Base-by-base conservation (phyloP, 345 rosid genomes). In the Lumnitzera racemosa region DNA sequence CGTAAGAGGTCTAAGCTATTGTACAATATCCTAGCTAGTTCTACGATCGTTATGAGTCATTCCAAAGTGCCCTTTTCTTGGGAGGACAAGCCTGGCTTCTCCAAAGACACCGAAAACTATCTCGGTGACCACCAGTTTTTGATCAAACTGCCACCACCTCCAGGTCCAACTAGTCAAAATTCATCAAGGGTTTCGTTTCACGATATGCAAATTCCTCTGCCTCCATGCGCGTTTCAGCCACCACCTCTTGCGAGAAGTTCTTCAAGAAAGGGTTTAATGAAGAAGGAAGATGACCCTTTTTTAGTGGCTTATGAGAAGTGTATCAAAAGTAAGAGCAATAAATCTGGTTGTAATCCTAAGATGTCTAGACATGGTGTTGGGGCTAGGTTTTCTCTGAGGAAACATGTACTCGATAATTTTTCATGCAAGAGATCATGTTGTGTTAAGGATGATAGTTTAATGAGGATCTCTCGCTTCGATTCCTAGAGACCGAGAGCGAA, bases 281-380 rank as follows among this genome's bases (percentile, higher is more conserved):
- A 62, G 59, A 47, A 16, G 9, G 77, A 67, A 11, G 81, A 70
- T 16, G 87, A 81, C 55, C 87, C 87, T 1, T 81, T 81, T 57
- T 57, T 74, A 15, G 80, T 77, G 5, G 87, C 87, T 47, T 81
- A 67, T 24, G 70, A 64, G 58, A 78, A 76, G 78, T 78, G 83
- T 67, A 78, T 79, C 13, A 13, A 50, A 50, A 15, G 23, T 47
- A 71, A 69, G 62, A 54, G 61, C 51, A 51, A 58, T 12, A 58
- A 10, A 24, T 58, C 47, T 57, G 56, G 57, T 20, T 20, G 20
- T 24, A 43, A 17, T 36, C 5, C 11, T 14, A 71, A 59, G 70
- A 2, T 16, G 64, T 55, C 58, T 3, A 64, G 53, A 43, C 58
- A 43, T 0, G 46, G 25, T 13, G 46, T 23, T 9, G 61, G 62